Conservation (phyloP, 371 early-diverging fungal species). For the Mucor mucedo region DNA sequence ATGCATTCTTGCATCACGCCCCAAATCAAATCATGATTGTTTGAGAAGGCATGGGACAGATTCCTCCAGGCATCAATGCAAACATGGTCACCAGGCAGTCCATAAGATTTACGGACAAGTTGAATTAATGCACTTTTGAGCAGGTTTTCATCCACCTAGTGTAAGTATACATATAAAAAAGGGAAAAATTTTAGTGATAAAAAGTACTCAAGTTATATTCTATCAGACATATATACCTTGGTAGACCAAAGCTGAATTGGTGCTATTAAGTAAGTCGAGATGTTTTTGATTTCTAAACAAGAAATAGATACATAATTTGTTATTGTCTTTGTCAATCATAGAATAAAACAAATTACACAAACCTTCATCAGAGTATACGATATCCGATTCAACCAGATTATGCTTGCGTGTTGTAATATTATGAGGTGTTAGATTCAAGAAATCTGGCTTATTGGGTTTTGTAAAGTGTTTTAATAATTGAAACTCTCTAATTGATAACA, state of each 20-base stretch:
- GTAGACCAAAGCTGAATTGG: slow-evolving; percentile 10
- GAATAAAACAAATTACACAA: no score
- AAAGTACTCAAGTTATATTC: not conserved
- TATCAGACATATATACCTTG: not conserved
- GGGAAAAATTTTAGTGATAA: not conserved
- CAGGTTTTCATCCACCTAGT: not conserved
- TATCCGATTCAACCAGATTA: not conserved
- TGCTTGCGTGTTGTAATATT: not conserved
- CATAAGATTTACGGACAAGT: slow-evolving; percentile 7
- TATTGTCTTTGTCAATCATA: no score
- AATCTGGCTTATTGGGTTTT: not conserved
- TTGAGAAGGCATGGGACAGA: slow-evolving; percentile 12
- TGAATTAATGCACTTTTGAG: not conserved
- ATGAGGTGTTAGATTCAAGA: not conserved
- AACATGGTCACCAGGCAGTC: slow-evolving; percentile 7
- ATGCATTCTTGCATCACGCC: slow-evolving; percentile 7
- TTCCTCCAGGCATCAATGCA: slow-evolving; percentile 18
- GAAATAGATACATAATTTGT: no score
- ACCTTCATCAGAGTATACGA: not conserved
- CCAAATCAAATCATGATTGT: slow-evolving; percentile 10
- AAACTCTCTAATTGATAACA: not conserved
- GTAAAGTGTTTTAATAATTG: not conserved
- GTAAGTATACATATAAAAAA: not conserved
- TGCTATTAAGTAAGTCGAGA: not conserved
- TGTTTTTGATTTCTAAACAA: not conserved